These are phyloP conservation scores for Claviceps africana DNA, from an alignment of 2,329 filamentous ascomycete genomes.

Conservation along the genomic window DNA sequence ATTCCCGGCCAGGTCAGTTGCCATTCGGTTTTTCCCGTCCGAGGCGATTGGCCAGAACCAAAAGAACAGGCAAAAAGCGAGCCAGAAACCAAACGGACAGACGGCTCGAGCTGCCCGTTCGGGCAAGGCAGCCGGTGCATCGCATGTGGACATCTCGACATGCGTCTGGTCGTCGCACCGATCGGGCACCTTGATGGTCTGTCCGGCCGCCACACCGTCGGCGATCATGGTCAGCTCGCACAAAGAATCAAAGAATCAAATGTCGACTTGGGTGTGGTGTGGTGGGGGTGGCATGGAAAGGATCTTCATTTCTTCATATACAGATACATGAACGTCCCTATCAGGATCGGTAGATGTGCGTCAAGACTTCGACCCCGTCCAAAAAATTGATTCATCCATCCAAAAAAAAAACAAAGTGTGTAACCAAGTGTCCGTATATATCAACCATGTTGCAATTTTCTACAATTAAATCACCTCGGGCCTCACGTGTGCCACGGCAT, in stretches of 20 bases:
- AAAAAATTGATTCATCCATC: conserved; percentile 21
- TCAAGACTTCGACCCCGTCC: conserved; percentile 20
- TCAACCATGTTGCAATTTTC: conserved; percentile 9
- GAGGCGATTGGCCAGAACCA: no score
- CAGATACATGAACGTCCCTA: conserved; percentile 22
- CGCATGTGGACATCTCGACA: no score
- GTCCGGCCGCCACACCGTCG: background rate
- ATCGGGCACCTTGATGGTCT: background rate
- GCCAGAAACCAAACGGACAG: no score
- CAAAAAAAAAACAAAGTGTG: background rate
- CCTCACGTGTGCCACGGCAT: conserved; percentile 12
- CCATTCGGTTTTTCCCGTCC: no score
- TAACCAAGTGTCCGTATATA: conserved; percentile 2
- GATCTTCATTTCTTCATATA: conserved; percentile 26
- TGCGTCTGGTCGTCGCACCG: no score
- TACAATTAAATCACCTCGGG: conserved; percentile 14
- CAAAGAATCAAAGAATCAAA: background rate
- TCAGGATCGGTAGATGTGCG: no score
- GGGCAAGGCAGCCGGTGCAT: no score
- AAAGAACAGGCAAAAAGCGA: no score
- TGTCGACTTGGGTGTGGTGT: background rate
- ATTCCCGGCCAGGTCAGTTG: no score
- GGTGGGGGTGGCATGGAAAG: conserved; percentile 12
- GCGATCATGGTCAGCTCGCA: background rate
- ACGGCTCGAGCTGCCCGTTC: no score